phyloP scores from a whole-genome alignment of 257 asterid genomes.

The Solanum ahanhuiri region DNA sequence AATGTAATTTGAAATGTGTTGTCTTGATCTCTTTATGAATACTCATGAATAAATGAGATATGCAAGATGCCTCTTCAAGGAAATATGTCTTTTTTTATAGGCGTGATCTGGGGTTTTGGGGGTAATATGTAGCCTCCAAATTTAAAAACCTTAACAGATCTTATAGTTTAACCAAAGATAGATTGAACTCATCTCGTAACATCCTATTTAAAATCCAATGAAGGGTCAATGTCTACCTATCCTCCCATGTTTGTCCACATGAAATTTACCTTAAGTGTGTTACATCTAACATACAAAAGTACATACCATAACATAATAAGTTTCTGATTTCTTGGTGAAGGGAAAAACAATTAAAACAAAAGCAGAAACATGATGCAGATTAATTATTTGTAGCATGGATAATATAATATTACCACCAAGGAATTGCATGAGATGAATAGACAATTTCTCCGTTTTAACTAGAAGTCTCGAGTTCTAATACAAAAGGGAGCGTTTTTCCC shows the following conservation, averaged over 20 bases:
- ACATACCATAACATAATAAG: not conserved
- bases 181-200: not conserved
- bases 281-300: not conserved
- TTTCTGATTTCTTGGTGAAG: not conserved
- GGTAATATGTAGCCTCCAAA: not conserved
- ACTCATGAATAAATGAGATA: not conserved
- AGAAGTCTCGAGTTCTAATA: not conserved
- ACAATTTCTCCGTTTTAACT: not conserved
- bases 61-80: not conserved
- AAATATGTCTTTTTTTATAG: not conserved
- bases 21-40: not conserved
- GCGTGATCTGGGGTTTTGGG: rapidly evolving
- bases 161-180: not conserved
- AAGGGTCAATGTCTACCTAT: not conserved
- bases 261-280: not conserved
- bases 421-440: not conserved
- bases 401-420: not conserved
- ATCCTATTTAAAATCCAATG: not conserved
- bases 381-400: not conserved
- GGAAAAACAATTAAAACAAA: not conserved
- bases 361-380: not conserved
- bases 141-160: not conserved
- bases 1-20: not conserved
- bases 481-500: rapidly evolving
- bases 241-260: not conserved